Conservation (phyloP, 2,329 filamentous ascomycete species). For the Alternaria arborescens region DNA sequence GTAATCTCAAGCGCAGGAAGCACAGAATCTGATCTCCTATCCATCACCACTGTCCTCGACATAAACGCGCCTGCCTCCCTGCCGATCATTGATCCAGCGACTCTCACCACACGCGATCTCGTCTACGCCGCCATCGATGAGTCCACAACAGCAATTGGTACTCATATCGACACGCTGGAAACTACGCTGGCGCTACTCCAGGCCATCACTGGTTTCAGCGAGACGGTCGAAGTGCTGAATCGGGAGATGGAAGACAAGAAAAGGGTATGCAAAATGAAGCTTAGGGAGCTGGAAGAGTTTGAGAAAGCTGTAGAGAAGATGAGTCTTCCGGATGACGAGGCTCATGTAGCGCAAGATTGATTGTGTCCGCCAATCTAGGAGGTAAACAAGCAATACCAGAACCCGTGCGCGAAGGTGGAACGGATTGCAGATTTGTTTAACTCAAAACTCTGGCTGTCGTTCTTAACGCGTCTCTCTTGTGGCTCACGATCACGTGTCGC, state of each 20-base stretch:
- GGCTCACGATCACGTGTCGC: background rate
- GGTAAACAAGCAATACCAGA: background rate
- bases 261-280: constrained; percentile 17
- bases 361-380: background rate
- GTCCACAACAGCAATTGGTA: background rate
- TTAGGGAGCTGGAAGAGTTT: constrained; percentile 17
- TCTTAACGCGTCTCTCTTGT: background rate
- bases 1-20: background rate
- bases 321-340: background rate
- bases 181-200: constrained; percentile 21
- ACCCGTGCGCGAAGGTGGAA: background rate
- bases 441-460: background rate
- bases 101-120: constrained; percentile 17
- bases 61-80: background rate
- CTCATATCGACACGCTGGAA: constrained; percentile 26
- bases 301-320: constrained; percentile 3
- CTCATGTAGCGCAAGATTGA: background rate
- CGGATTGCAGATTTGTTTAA: background rate
- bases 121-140: constrained; percentile 21
- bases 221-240: constrained; percentile 18
- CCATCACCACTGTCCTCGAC: background rate
- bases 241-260: constrained; percentile 22
- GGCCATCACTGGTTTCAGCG: constrained; percentile 25
- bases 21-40: background rate
- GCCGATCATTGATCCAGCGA: background rate